Base-by-base conservation (phyloP, 768 basidiomycete species). In the Mycena indigotica region DNA sequence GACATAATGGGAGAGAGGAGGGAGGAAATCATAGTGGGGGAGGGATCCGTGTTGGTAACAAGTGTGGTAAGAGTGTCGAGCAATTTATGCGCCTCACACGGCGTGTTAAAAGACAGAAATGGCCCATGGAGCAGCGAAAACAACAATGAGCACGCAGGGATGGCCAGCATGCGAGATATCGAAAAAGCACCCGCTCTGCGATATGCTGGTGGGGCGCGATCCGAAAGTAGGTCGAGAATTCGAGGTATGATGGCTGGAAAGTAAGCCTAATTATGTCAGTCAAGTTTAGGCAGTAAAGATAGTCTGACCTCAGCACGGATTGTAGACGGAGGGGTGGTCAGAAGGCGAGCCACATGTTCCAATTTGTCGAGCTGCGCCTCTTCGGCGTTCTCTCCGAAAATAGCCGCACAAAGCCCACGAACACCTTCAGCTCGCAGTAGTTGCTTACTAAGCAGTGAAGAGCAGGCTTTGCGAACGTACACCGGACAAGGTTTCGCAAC, bases 31-130 rank as follows among this genome's bases (percentile, higher is more conserved):
- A 92, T 77, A 2, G 73, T 69, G 0, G 92, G 89, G 3, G 90
- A 88, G 4, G 93, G 92, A 61, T 95, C 91, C 4, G 86, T 84
- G 62, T 94, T 90, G 4, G 85, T 79, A 2, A 91, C 72, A 25
- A 95, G 73, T 1, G 76, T 75, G 50, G 80, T 74, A 19, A 93
- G 69, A 4, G 72, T 77, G 5, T 74, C 72, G n/a, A 91, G 68
- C 2, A 83, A 77, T 15, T 69, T 69, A 19, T 72, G 69, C 4
- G 84, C 73, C 3, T 70, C 53, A 29, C 70, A 55, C 2, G 56
- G 12, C 30, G 38, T 6, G 4, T 41, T 16, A 32, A 50, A 28
- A 3, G 58, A 55, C 23, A 78, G 65, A 50, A 91, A 76, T 0
- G 87, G 84, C 1, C 63, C 57, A 56, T 91, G 88, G 12, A 92